phyloP scores from a whole-genome alignment of 208 protist species.

The Phytomonas sp. region DNA sequence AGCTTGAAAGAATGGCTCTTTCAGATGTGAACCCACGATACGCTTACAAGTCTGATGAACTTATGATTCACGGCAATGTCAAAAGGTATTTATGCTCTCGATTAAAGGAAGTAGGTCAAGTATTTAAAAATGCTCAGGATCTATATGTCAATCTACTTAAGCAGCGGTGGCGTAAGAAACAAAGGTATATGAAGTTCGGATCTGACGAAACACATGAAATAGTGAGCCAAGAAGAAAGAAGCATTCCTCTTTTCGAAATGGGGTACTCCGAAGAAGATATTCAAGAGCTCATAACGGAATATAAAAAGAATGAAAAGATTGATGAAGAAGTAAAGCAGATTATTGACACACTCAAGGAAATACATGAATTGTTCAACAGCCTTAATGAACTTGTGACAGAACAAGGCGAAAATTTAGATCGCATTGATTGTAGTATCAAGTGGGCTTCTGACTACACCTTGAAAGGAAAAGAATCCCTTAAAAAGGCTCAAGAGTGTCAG shows the following conservation, averaged over 20 bases:
- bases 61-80: slow-evolving; percentile 30
- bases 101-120: slow-evolving; percentile 26
- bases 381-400: slow-evolving; percentile 67
- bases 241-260: slow-evolving; percentile 58
- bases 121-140: slow-evolving; percentile 53
- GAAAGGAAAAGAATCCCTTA: slow-evolving; percentile 58
- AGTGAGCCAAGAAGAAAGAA: slow-evolving; percentile 49
- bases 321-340: slow-evolving; percentile 77
- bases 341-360: slow-evolving; percentile 69
- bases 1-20: slow-evolving; percentile 62
- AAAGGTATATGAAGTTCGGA: slow-evolving; percentile 54
- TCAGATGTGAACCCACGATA: slow-evolving; percentile 29
- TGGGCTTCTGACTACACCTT: slow-evolving; percentile 38
- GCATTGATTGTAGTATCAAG: slow-evolving; percentile 89
- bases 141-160: slow-evolving; percentile 41
- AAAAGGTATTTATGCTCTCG: slow-evolving; percentile 34
- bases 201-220: slow-evolving; percentile 39
- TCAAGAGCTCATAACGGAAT: slow-evolving; percentile 57
- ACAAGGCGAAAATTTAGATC: slow-evolving; percentile 87
- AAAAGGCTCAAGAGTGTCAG: slow-evolving; percentile 75
- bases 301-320: slow-evolving; percentile 42
- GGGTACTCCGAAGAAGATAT: slow-evolving; percentile 80
- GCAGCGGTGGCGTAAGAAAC: slow-evolving; percentile 34
- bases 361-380: slow-evolving; percentile 81
- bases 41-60: slow-evolving; percentile 38